Percentiles rank a stretch among this genome's conserved stretches.
These are phyloP conservation scores for Phytophthora nicotianae DNA, from an alignment of 352 stramenopile genomes.

Conservation along the genomic window DNA sequence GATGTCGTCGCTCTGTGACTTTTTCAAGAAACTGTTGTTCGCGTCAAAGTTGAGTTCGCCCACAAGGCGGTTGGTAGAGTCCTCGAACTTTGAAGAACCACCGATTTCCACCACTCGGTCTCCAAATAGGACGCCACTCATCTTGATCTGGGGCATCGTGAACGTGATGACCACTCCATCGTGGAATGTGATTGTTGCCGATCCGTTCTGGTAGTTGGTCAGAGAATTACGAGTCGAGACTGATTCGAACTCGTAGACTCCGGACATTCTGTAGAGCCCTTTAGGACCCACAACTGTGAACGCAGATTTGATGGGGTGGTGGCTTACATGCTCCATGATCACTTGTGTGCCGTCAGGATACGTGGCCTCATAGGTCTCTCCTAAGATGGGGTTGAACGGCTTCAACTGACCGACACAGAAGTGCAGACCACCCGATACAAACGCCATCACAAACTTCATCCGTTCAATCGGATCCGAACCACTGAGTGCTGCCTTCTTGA, in stretches of 20 bases:
- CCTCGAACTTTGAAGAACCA: constrained; percentile 57
- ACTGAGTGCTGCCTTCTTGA: constrained; percentile 69
- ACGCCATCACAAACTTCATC: constrained; percentile 76
- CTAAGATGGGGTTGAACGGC: constrained; percentile 83
- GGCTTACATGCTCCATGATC: constrained; percentile 74
- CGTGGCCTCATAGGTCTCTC: constrained; percentile 79
- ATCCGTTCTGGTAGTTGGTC: constrained; percentile 65
- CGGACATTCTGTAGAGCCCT: constrained; percentile 57
- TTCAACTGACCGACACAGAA: constrained; percentile 80
- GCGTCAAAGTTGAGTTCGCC: constrained; percentile 67
- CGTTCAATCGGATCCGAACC: constrained; percentile 58
- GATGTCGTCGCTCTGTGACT: constrained; percentile 68
- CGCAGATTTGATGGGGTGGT: constrained; percentile 72
- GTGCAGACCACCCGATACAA: constrained; percentile 68
- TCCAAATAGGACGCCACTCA: constrained; percentile 73
- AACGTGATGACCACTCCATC: constrained; percentile 63
- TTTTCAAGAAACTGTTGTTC: constrained; percentile 73
- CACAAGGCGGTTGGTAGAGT: constrained; percentile 45
- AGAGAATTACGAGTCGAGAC: constrained; percentile 71
- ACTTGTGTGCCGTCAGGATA: constrained; percentile 72
- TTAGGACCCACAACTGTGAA: constrained; percentile 59
- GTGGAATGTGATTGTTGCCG: constrained; percentile 50
- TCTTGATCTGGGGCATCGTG: constrained; percentile 81
- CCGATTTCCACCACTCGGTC: constrained; percentile 75
- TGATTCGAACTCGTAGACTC: constrained; percentile 76